These are phyloP conservation scores for Trichoderma parareesei DNA, from an alignment of 495 filamentous ascomycete genomes.

Conservation along the genomic window DNA sequence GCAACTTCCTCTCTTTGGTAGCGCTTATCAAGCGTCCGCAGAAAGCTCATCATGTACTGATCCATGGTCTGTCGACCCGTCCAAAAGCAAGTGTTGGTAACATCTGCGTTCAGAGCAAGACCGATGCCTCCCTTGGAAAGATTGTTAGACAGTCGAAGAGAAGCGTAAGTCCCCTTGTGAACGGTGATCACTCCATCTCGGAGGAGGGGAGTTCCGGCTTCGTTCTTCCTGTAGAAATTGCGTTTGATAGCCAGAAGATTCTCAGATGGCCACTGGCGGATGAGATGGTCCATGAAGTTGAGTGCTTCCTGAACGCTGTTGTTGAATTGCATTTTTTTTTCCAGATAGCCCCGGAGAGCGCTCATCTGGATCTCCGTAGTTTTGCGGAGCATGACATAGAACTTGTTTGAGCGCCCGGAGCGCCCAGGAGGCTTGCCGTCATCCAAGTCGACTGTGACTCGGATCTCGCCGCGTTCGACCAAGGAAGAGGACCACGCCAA, in stretches of 20 bases:
- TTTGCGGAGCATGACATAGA: conserved; percentile 48
- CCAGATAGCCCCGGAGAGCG: conserved; percentile 57
- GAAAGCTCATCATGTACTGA: conserved; percentile 19
- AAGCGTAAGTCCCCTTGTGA: conserved; percentile 77
- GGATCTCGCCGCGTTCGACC: conserved; percentile 30
- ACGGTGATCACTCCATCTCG: conserved; percentile 45
- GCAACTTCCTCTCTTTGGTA: conserved; percentile 11
- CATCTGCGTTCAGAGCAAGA: conserved; percentile 74
- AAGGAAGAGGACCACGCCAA: conserved; percentile 60
- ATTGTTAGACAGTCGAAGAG: conserved; percentile 54
- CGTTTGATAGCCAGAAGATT: conserved; percentile 61
- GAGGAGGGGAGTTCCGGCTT: not conserved
- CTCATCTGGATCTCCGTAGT: conserved; percentile 55
- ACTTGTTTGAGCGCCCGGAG: conserved; percentile 36
- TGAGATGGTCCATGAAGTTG: conserved; percentile 82
- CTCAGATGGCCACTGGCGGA: conserved; percentile 66
- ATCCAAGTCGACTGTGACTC: conserved; percentile 58
- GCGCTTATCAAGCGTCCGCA: conserved; percentile 13
- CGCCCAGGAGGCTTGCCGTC: conserved; percentile 32
- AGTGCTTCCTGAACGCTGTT: conserved; percentile 65
- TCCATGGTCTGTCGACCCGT: conserved; percentile 29
- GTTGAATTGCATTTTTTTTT: conserved; percentile 48
- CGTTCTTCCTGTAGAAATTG: conserved; percentile 58
- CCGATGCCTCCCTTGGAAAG: conserved; percentile 39
- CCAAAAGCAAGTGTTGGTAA: conserved; percentile 74